Conservation (phyloP, 2,329 filamentous ascomycete species). For the Fonsecaea pedrosoi region DNA sequence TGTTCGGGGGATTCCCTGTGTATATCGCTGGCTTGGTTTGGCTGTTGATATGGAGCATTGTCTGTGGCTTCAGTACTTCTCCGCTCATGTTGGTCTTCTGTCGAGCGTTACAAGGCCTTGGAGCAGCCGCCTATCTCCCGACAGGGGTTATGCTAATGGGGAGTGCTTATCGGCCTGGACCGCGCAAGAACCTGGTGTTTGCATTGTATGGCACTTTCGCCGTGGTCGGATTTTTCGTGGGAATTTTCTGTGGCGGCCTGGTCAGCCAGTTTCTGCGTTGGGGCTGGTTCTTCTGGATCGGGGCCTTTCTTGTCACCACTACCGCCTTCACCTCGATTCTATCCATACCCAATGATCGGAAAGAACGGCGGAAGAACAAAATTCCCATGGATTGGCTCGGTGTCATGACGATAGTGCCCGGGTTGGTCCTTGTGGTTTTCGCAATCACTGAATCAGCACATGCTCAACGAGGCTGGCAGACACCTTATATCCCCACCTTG, state of each 20-base stretch:
- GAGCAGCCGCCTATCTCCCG: conserved; percentile 73
- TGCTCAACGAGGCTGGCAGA: conserved; percentile 72
- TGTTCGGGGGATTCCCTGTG: conserved; percentile 69
- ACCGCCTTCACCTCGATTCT: conserved; percentile 55
- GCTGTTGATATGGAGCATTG: conserved; percentile 72
- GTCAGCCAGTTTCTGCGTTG: conserved; percentile 62
- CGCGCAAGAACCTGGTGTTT: conserved; percentile 71
- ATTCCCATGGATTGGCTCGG: conserved; percentile 75
- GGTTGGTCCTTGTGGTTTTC: conserved; percentile 73
- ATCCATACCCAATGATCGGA: conserved; percentile 58
- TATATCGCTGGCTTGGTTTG: conserved; percentile 67
- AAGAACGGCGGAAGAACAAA: conserved; percentile 45
- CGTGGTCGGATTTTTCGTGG: conserved; percentile 58
- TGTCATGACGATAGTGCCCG: conserved; percentile 65
- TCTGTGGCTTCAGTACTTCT: conserved; percentile 72
- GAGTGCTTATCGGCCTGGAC: conserved; percentile 69
- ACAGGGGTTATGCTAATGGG: conserved; percentile 71
- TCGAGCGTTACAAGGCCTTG: conserved; percentile 76
- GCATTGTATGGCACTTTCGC: conserved; percentile 64
- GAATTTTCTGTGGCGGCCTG: conserved; percentile 70
- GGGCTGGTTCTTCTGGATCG: conserved; percentile 74
- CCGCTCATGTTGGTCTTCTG: conserved; percentile 75
- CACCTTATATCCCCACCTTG: conserved; percentile 72
- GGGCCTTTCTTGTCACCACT: conserved; percentile 59
- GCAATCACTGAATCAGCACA: conserved; percentile 76